Evolutionary conservation across 768 basidiomycete genomes (phyloP).

Genomic region (Mycena galopus): DNA sequence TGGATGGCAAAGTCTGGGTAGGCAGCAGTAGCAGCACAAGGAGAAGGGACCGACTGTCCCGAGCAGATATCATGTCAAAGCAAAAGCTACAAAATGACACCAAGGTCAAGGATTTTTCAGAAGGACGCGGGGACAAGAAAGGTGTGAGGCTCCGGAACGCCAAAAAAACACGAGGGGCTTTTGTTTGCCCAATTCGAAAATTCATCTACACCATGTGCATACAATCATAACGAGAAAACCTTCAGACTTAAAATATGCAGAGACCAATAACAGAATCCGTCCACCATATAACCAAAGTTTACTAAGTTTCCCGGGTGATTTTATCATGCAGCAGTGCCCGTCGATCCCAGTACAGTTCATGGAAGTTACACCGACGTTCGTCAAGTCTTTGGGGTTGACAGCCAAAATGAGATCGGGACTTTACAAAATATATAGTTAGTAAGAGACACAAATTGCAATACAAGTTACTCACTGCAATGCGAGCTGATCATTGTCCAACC

Average conservation of each 20-base stretch:
- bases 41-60: too few relatives aligned
- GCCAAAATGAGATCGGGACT: conserved; percentile 12
- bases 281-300: background rate
- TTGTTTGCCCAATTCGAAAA: background rate
- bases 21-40: too few relatives aligned
- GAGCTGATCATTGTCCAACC: conserved; percentile 8
- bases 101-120: background rate
- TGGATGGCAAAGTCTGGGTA: too few relatives aligned
- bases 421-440: conserved; percentile 4
- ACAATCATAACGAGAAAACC: background rate
- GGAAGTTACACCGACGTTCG: background rate
- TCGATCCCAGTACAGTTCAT: conserved; percentile 15
- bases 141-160: background rate
- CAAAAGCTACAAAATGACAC: background rate
- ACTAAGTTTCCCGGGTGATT: background rate
- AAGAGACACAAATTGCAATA: conserved; percentile 2
- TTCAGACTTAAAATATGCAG: background rate
- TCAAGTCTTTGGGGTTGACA: background rate
- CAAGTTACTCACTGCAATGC: conserved; percentile 14
- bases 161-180: background rate
- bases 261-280: background rate
- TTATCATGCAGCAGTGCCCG: conserved; percentile 3
- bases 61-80: background rate
- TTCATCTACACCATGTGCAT: background rate
- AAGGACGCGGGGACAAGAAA: background rate